Conservation (phyloP, 805 yeast species). For the Spathaspora sp. region DNA sequence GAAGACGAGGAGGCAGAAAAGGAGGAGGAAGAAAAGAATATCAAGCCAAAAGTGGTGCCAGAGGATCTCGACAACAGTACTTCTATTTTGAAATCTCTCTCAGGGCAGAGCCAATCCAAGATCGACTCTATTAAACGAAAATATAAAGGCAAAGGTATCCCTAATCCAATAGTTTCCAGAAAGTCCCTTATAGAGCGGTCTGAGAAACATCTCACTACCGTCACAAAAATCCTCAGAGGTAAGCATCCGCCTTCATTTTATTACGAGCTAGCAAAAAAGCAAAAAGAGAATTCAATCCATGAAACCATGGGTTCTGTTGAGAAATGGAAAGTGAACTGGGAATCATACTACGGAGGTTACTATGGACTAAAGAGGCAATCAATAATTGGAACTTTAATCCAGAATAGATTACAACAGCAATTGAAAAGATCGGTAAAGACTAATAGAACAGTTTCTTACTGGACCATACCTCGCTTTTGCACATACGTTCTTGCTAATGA, state of each 20-base stretch:
- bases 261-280: slow-evolving; percentile 47
- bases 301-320: slow-evolving; percentile 46
- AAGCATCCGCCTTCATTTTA: slow-evolving; percentile 39
- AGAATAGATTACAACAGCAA: slow-evolving; percentile 23
- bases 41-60: background rate
- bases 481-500: slow-evolving; percentile 65
- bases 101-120: slow-evolving; percentile 10
- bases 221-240: slow-evolving; percentile 44
- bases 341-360: slow-evolving; percentile 52
- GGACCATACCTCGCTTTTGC: slow-evolving; percentile 56
- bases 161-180: slow-evolving; percentile 25
- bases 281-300: slow-evolving; percentile 34
- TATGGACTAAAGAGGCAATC: slow-evolving; percentile 58
- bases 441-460: slow-evolving; percentile 51
- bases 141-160: slow-evolving; percentile 11
- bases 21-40: background rate
- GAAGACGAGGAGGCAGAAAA: background rate
- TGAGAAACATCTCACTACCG: slow-evolving; percentile 23
- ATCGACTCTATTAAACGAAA: background rate
- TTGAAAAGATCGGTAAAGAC: slow-evolving; percentile 22
- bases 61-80: slow-evolving; percentile 1
- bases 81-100: slow-evolving; percentile 3
- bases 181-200: slow-evolving; percentile 24
- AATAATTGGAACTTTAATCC: slow-evolving; percentile 43
- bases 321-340: slow-evolving; percentile 43